Evolutionary conservation across 305 asterid genomes (phyloP).

Genomic region (Plantago coronopus): DNA sequence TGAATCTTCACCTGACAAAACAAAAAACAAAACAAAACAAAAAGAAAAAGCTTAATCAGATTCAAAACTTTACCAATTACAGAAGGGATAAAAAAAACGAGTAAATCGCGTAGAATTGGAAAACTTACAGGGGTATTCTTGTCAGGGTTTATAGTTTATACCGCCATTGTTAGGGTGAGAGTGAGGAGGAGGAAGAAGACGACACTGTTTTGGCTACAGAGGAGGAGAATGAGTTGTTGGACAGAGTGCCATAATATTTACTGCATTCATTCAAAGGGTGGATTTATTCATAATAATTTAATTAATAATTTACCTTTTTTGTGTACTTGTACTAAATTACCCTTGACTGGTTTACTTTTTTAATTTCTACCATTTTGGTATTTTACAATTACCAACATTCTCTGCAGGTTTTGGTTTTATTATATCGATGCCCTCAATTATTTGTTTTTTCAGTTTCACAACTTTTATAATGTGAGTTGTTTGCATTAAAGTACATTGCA

Average conservation of each 20-base stretch:
- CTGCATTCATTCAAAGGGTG: neutral
- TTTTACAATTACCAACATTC: too few species aligned
- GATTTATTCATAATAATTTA: neutral
- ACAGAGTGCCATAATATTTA: slow-evolving; percentile 5
- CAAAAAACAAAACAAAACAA: neutral
- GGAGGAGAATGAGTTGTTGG: slow-evolving; percentile 8
- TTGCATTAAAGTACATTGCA: too few species aligned
- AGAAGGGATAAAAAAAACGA: neutral
- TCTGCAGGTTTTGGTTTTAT: too few species aligned
- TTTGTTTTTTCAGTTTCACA: too few species aligned
- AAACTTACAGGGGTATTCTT: slow-evolving; percentile 2
- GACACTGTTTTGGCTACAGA: slow-evolving; percentile 6
- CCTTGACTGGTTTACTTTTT: neutral
- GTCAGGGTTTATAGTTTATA: neutral
- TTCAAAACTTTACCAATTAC: neutral
- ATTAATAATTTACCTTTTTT: too few species aligned
- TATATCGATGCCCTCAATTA: too few species aligned
- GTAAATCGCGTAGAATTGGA: neutral
- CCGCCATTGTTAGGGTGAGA: neutral
- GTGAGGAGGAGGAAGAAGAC: neutral
- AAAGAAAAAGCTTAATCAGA: neutral
- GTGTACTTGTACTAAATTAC: neutral
- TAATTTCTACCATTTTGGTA: too few species aligned
- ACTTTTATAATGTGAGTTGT: too few species aligned
- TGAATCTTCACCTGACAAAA: slow-evolving; percentile 3